phyloP scores from a whole-genome alignment of 495 filamentous ascomycete species.

The Talaromyces wortmannii region DNA sequence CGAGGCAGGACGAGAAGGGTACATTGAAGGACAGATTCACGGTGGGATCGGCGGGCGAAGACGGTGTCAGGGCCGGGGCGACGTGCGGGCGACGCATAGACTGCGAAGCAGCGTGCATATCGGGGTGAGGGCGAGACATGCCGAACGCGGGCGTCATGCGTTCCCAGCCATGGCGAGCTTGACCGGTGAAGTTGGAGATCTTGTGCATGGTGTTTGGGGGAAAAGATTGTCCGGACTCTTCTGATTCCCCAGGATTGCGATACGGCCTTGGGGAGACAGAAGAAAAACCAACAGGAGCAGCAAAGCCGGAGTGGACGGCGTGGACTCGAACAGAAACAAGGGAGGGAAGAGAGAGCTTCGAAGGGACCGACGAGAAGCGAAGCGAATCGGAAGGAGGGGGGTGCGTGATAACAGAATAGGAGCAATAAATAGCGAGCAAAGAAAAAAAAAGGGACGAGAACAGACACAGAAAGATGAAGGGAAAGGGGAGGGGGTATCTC shows the following conservation, averaged over 20 bases:
- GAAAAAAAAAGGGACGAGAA: slow-evolving; percentile 3
- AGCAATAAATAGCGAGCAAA: slow-evolving; percentile 11
- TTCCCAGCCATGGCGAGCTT: slow-evolving; percentile 86
- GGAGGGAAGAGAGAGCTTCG: slow-evolving; percentile 11
- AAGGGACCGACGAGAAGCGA: slow-evolving; percentile 14
- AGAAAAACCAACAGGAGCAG: slow-evolving; percentile 13
- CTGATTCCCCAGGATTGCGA: not conserved
- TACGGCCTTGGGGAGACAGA: slow-evolving; percentile 21
- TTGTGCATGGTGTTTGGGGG: slow-evolving; percentile 70
- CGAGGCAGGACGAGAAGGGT: slow-evolving; percentile 84
- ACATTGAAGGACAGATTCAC: slow-evolving; percentile 89
- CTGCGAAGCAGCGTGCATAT: slow-evolving; percentile 58
- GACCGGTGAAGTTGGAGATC: slow-evolving; percentile 75
- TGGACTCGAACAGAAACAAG: slow-evolving; percentile 8
- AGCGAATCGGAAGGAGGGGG: not conserved
- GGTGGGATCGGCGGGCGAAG: slow-evolving; percentile 57
- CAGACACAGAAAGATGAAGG: not conserved
- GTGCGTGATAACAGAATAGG: slow-evolving; percentile 11
- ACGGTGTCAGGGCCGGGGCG: slow-evolving; percentile 56
- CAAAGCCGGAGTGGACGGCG: slow-evolving; percentile 10
- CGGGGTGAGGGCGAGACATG: slow-evolving; percentile 70
- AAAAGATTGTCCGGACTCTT: slow-evolving; percentile 33
- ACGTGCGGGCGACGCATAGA: slow-evolving; percentile 64
- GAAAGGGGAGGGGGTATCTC: not conserved
- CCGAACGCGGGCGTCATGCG: slow-evolving; percentile 80